phyloP scores from a whole-genome alignment of 164 flowering plant species.

The Malania oleifera region DNA sequence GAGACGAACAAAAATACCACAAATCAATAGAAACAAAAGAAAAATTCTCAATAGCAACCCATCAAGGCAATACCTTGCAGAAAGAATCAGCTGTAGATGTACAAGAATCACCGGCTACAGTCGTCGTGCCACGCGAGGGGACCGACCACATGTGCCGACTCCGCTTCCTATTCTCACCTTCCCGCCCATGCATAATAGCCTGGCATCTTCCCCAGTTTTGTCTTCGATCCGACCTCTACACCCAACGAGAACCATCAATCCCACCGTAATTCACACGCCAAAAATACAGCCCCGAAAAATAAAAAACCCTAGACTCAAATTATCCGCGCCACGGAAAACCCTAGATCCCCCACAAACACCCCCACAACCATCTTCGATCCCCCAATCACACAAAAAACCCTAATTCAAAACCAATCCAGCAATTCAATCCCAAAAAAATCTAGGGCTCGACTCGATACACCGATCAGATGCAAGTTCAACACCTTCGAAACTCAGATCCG shows the following conservation, averaged over 20 bases:
- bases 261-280: slow-evolving; percentile 19
- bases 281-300: not conserved
- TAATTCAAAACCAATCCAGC: not conserved
- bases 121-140: slow-evolving; percentile 34
- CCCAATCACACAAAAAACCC: slow-evolving; percentile 5
- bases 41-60: not conserved
- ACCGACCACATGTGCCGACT: slow-evolving; percentile 71
- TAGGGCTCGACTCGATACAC: not conserved
- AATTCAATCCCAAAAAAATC: not conserved
- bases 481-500: slow-evolving; percentile 13
- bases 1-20: not conserved
- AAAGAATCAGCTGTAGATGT: slow-evolving; percentile 24
- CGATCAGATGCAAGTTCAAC: slow-evolving; percentile 16
- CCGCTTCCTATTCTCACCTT: slow-evolving; percentile 49
- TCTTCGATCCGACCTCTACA: slow-evolving; percentile 20
- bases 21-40: not conserved
- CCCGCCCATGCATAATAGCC: slow-evolving; percentile 62
- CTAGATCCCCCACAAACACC: slow-evolving; percentile 27
- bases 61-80: slow-evolving; percentile 36
- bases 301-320: slow-evolving; percentile 10
- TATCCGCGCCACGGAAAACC: slow-evolving; percentile 18
- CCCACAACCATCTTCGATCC: slow-evolving; percentile 2
- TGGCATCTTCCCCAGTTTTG: slow-evolving; percentile 44
- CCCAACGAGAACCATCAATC: slow-evolving; percentile 47
- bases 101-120: slow-evolving; percentile 29